Percentiles rank a stretch among this genome's conserved stretches.
phyloP scores from a whole-genome alignment of 2,329 filamentous ascomycete genomes.

The Cryphonectria nitschkei region DNA sequence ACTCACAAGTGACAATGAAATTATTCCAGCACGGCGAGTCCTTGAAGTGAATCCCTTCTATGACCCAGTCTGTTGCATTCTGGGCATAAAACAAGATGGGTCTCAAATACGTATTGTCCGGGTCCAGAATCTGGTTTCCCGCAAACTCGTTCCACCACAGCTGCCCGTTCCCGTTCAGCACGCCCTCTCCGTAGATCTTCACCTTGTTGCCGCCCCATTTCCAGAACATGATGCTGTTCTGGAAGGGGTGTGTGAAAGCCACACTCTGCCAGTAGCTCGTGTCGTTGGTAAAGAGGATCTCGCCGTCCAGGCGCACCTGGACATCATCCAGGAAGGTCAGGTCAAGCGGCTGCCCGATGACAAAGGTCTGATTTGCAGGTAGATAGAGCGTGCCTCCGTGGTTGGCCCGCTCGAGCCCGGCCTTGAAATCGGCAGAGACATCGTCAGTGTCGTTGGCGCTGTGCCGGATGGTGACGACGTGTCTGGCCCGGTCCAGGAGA shows the following conservation, averaged over 20 bases:
- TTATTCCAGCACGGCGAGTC: constrained; percentile 68
- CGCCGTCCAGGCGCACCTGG: constrained; percentile 61
- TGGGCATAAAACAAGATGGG: constrained; percentile 65
- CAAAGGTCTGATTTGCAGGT: constrained; percentile 55
- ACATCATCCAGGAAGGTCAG: constrained; percentile 61
- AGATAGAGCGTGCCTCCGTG: constrained; percentile 61
- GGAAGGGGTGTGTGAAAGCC: constrained; percentile 46
- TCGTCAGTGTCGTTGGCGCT: constrained; percentile 60
- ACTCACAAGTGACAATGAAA: constrained; percentile 58
- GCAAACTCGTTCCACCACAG: constrained; percentile 43
- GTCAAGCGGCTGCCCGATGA: constrained; percentile 63
- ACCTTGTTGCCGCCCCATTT: constrained; percentile 66
- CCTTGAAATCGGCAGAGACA: constrained; percentile 57
- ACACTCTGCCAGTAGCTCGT: constrained; percentile 48
- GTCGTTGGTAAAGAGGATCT: constrained; percentile 52
- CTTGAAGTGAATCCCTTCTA: constrained; percentile 62
- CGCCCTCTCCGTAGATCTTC: constrained; percentile 60
- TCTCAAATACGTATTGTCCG: constrained; percentile 58
- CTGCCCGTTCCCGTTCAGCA: constrained; percentile 59
- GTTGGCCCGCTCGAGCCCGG: constrained; percentile 59
- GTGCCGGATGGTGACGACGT: constrained; percentile 52
- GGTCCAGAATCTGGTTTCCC: constrained; percentile 47
- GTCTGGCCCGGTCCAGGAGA: constrained; percentile 30
- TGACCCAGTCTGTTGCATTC: constrained; percentile 60
- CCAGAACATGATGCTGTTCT: constrained; percentile 63